phyloP scores from a whole-genome alignment of 2,329 filamentous ascomycete species.

The Leptographium flavum region DNA sequence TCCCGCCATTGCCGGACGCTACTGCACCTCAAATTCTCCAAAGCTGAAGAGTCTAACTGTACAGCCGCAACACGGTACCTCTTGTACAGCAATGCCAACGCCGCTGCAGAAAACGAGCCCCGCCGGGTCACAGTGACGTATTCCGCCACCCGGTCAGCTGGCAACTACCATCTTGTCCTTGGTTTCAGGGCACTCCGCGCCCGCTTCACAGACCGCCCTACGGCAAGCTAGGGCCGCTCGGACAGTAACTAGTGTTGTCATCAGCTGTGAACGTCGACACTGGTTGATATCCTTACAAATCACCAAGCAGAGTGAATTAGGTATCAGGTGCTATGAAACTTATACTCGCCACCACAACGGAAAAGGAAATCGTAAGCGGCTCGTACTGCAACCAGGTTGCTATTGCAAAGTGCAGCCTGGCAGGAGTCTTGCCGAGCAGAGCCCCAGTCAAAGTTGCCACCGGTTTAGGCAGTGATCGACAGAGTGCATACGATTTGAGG shows the following conservation, averaged over 20 bases:
- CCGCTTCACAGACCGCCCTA: no score
- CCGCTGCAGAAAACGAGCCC: not conserved
- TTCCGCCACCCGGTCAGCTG: not conserved
- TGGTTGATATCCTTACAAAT: no score
- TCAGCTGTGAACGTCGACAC: not conserved
- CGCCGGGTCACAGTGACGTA: not conserved
- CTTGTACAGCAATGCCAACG: not conserved
- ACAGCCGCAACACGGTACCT: not conserved
- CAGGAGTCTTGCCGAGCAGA: no score
- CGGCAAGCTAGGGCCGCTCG: not conserved
- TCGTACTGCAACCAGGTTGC: no score
- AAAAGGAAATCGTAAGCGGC: no score
- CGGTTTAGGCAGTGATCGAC: no score
- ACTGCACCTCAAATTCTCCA: not conserved
- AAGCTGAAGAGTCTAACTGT: slow-evolving; percentile 1
- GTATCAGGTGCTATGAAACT: no score
- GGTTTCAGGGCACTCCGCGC: not conserved
- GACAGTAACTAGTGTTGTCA: not conserved
- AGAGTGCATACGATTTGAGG: no score
- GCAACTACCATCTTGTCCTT: not conserved
- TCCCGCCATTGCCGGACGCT: not conserved
- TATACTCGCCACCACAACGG: no score
- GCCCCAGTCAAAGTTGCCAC: no score
- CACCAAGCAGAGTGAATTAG: no score
- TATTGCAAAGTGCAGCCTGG: no score